Conservation (phyloP, 805 yeast species). For the Ogataea saltuana region DNA sequence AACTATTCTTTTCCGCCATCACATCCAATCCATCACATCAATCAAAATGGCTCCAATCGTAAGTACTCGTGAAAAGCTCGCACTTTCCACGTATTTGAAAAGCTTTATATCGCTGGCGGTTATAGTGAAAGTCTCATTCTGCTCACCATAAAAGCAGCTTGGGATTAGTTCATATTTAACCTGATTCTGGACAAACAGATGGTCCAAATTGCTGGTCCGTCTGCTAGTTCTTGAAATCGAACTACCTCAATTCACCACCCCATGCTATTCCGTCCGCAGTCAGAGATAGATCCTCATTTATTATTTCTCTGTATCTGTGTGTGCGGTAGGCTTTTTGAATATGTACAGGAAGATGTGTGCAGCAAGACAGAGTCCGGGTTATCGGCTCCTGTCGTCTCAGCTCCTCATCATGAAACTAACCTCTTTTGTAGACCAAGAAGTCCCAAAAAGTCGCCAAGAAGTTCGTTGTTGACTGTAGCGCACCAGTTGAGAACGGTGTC, state of each 20-base stretch:
- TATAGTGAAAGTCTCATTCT: conserved; percentile 33
- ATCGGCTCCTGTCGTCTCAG: not conserved
- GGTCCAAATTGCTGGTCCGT: no score
- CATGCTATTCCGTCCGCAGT: conserved; percentile 18
- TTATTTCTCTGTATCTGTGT: conserved; percentile 10
- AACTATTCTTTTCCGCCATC: not conserved
- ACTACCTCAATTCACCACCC: conserved; percentile 3
- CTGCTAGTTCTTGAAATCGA: not conserved
- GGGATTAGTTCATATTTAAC: conserved; percentile 26
- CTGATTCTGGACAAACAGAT: conserved; percentile 12
- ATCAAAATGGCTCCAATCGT: conserved; percentile 40
- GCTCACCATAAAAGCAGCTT: conserved; percentile 15
- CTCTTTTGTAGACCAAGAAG: conserved; percentile 65
- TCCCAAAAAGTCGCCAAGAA: conserved; percentile 75
- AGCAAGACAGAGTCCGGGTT: not conserved
- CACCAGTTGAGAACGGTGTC: conserved; percentile 96
- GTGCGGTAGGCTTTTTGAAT: conserved; percentile 28
- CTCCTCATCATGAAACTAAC: conserved; percentile 1
- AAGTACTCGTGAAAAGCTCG: conserved; percentile 24
- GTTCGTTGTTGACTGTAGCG: conserved; percentile 93
- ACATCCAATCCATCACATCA: not conserved
- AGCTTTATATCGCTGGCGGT: conserved; percentile 25
- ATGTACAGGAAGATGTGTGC: conserved; percentile 5
- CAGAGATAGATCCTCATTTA: conserved; percentile 13
- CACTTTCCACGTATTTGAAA: conserved; percentile 9